These are phyloP conservation scores for Cadophora malorum DNA, from an alignment of 2,329 filamentous ascomycete species.

Conservation along the genomic window DNA sequence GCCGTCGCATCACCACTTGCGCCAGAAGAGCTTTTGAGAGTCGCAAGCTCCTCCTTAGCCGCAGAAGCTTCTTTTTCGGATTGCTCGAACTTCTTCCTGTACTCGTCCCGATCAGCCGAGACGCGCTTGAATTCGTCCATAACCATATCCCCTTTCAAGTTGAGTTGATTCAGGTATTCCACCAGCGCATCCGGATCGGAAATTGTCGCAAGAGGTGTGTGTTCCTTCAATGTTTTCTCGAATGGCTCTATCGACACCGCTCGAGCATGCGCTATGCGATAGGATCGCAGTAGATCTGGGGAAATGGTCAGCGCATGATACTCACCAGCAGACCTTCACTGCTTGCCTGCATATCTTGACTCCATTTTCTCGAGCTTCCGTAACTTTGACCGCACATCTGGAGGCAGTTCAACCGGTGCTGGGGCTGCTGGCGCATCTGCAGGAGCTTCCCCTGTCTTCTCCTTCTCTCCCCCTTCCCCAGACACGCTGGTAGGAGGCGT, in stretches of 20 bases:
- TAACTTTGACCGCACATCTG: slow-evolving; percentile 31
- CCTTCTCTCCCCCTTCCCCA: slow-evolving; percentile 41
- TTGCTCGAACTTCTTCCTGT: slow-evolving; percentile 78
- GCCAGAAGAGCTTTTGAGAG: slow-evolving; percentile 54
- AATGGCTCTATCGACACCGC: slow-evolving; percentile 91
- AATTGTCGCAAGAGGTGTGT: slow-evolving; percentile 90
- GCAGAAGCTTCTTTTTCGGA: slow-evolving; percentile 67
- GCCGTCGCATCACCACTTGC: slow-evolving; percentile 24
- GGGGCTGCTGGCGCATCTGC: slow-evolving; percentile 25
- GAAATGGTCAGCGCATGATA: slow-evolving; percentile 30
- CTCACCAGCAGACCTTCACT: slow-evolving; percentile 48
- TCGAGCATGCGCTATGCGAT: slow-evolving; percentile 86
- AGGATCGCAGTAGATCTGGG: slow-evolving; percentile 85
- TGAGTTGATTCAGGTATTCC: slow-evolving; percentile 89
- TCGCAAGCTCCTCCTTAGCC: slow-evolving; percentile 68
- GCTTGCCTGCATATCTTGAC: slow-evolving; percentile 75
- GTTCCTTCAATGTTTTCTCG: slow-evolving; percentile 87
- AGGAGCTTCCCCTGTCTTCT: slow-evolving; percentile 36
- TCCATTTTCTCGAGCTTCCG: slow-evolving; percentile 74
- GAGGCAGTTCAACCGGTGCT: slow-evolving; percentile 19
- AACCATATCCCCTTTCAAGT: slow-evolving; percentile 87
- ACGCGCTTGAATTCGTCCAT: slow-evolving; percentile 92
- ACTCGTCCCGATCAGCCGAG: slow-evolving; percentile 78
- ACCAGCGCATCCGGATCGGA: slow-evolving; percentile 81
- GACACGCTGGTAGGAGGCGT: slow-evolving; percentile 42